Percentiles rank a stretch among this genome's conserved stretches.
Conservation (phyloP, 1,284 basidiomycete genomes). For the Boletus sp. region DNA sequence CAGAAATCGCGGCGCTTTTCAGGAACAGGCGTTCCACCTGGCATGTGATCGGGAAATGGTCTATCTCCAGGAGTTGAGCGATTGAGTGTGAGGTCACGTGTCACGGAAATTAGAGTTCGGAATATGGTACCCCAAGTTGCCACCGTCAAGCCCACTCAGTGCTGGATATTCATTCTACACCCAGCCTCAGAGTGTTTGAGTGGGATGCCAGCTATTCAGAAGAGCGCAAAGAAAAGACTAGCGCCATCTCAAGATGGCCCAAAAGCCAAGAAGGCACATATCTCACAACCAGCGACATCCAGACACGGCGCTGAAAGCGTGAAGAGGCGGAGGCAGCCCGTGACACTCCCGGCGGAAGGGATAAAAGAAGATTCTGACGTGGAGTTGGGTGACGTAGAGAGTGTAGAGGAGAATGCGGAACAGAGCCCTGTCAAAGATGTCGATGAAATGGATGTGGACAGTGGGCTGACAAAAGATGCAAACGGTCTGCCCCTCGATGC, state of each 20-base stretch:
- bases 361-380: conserved; percentile 32
- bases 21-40: too few relatives aligned
- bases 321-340: conserved; percentile 52
- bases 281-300: conserved; percentile 27
- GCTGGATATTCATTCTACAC: background rate
- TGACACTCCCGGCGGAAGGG: conserved; percentile 41
- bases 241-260: conserved; percentile 45
- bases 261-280: conserved; percentile 49
- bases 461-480: conserved; percentile 41
- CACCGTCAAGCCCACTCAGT: too few relatives aligned
- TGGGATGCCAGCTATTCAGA: conserved; percentile 30
- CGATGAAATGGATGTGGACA: conserved; percentile 22
- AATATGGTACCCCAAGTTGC: too few relatives aligned
- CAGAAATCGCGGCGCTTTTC: too few relatives aligned
- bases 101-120: background rate
- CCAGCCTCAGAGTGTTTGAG: background rate
- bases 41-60: too few relatives aligned
- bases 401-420: conserved; percentile 24
- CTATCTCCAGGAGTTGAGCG: too few relatives aligned
- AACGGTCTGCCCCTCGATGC: conserved; percentile 43
- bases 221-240: conserved; percentile 46
- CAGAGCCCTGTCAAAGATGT: conserved; percentile 12
- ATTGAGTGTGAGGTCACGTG: conserved; percentile 15
- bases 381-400: conserved; percentile 28
- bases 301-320: conserved; percentile 28